Evolutionary conservation across 192 early-diverging fungal species (phyloP).

Genomic region (Coemansia sp.): DNA sequence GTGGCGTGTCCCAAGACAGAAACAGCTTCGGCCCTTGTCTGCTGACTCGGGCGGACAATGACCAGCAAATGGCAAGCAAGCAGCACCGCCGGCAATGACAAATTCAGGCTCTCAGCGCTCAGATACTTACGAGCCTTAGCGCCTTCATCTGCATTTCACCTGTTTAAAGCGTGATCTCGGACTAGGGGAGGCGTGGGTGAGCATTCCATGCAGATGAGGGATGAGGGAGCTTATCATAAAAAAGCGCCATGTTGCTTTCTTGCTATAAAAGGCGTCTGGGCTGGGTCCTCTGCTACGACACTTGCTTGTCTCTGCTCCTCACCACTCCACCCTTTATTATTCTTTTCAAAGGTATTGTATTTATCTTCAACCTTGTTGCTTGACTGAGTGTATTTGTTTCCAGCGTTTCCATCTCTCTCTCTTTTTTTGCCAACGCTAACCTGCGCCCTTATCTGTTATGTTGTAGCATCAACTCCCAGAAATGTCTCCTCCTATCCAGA

Average conservation of each 20-base stretch:
- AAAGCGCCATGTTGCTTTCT: neutral
- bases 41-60: neutral
- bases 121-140: too few species aligned
- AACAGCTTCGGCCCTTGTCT: neutral
- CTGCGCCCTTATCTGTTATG: neutral
- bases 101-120: neutral
- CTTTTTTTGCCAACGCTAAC: neutral
- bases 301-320: neutral
- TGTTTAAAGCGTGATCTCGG: neutral
- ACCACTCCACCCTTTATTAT: neutral
- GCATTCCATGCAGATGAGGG: neutral
- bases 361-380: neutral
- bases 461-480: neutral
- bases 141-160: too few species aligned
- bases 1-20: neutral
- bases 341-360: neutral
- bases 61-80: neutral
- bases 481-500: slow-evolving; percentile 37
- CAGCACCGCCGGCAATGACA: neutral
- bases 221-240: neutral
- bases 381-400: neutral
- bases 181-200: neutral
- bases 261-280: neutral
- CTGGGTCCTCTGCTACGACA: neutral
- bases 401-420: neutral